Conservation (phyloP, 192 early-diverging fungal genomes). For the Backusella macrospora region DNA sequence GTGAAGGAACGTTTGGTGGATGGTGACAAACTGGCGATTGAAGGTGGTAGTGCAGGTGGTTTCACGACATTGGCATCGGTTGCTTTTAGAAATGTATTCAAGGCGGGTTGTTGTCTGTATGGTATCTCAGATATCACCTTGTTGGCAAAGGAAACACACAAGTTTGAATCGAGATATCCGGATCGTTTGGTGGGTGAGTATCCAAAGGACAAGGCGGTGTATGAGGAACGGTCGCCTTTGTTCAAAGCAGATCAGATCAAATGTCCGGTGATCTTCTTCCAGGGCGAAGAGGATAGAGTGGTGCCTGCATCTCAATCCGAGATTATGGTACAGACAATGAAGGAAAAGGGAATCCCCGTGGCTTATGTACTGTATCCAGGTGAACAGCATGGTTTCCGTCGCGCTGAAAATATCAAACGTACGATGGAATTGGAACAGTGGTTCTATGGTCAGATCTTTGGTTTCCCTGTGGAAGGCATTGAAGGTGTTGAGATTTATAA, state of each 20-base stretch:
- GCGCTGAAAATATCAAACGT: constrained; percentile 65
- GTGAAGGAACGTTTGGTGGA: constrained; percentile 61
- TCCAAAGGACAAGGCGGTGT: constrained; percentile 55
- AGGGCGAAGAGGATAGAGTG: constrained; percentile 74
- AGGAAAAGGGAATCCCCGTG: constrained; percentile 58
- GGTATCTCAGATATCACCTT: constrained; percentile 74
- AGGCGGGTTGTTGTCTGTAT: constrained; percentile 67
- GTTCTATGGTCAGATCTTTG: constrained; percentile 72
- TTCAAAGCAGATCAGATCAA: constrained; percentile 58
- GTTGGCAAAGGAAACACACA: constrained; percentile 77
- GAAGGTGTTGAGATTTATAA: constrained; percentile 41
- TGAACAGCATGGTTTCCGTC: constrained; percentile 72
- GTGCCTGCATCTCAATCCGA: constrained; percentile 79
- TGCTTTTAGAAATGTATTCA: constrained; percentile 76
- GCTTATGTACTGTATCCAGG: constrained; percentile 66
- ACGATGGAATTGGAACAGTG: constrained; percentile 65
- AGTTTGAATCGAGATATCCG: constrained; percentile 72
- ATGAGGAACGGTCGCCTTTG: constrained; percentile 67
- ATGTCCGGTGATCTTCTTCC: constrained; percentile 72
- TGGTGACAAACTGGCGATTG: constrained; percentile 60
- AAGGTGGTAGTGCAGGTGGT: constrained; percentile 72
- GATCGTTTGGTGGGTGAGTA: constrained; percentile 65
- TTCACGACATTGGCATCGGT: constrained; percentile 66
- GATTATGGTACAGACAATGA: constrained; percentile 71
- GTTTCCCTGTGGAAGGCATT: constrained; percentile 57